Base-by-base conservation (phyloP, 257 asterid genomes). In the Voacanga thouarsii region DNA sequence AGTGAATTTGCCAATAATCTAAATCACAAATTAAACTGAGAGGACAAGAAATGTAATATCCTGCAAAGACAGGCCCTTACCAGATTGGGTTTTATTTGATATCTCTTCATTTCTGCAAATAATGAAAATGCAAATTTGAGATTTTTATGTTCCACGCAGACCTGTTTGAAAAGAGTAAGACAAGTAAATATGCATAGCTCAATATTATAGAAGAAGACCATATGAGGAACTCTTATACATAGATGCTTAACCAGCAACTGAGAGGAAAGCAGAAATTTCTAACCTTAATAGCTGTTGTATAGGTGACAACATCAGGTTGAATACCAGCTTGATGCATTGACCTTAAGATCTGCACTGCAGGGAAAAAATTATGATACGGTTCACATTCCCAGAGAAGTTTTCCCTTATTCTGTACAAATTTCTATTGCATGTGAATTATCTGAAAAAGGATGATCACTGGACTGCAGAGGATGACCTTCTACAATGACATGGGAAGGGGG, bases 271-370 rank as follows among this genome's bases (percentile, higher is more conserved):
- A 67, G 49, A 79, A 70, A 76, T 71, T 65, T 70, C 68, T 64
- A 67, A 94, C 99, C 97, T 91, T 94, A 84, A 94, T 91, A 78
- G 97, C 94, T 45, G 98, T 93, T 77, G 99, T 92, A 70, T 91
- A 94, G 19, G 99, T 80, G 76, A 94, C 83, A 61, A 92, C 97
- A 85, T 94, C 97, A 81, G 97, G 99, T 82, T 88, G 94, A 87
- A 88, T 82, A 76, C 97, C 97, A 82, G 87, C 85, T 70, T 91
- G 95, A 74, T 73, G 94, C 94, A 90, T 90, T 88, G 89, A 87
- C 79, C 89, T 90, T 85, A 94, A 83, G 79, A 91, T 92, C 97
- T 94, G 97, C 87, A 85, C 81, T 72, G 83, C 79, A 85, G 45
- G 72, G 77, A 68, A 79, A 47, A 71, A 61, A 57, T 80, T 63